Percentiles rank a stretch among this genome's conserved stretches.
These are phyloP conservation scores for Pichia sp. DNA, from an alignment of 1,139 yeast species.

Conservation along the genomic window DNA sequence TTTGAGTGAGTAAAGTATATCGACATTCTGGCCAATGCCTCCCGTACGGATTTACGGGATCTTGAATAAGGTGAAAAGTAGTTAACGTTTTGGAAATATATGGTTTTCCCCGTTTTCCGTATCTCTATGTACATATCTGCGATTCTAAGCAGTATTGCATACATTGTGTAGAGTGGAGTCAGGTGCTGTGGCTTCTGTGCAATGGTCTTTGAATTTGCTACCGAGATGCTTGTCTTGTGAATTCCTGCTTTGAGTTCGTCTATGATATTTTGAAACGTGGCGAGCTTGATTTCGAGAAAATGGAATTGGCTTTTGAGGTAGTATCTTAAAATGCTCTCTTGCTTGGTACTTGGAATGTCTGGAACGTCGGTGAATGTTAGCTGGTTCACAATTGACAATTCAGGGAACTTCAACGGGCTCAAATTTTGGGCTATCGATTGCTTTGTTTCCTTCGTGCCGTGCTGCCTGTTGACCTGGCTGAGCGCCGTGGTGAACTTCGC, in stretches of 20 bases:
- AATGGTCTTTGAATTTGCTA: conserved; percentile 1
- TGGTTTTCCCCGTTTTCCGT: conserved; percentile 30
- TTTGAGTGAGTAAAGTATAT: conserved; percentile 43
- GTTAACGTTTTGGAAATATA: conserved; percentile 28
- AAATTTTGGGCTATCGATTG: neutral
- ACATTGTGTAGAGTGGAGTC: conserved; percentile 25
- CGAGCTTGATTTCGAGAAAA: conserved; percentile 11
- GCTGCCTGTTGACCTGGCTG: conserved; percentile 6
- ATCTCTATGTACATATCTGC: conserved; percentile 33
- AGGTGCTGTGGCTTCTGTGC: neutral
- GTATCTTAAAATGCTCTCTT: conserved; percentile 15
- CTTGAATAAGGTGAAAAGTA: conserved; percentile 28
- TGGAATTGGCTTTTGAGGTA: conserved; percentile 15
- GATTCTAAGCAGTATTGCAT: conserved; percentile 25
- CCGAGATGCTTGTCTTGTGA: conserved; percentile 15
- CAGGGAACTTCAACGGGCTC: conserved; percentile 8
- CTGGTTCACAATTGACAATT: conserved; percentile 8
- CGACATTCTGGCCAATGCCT: conserved; percentile 37
- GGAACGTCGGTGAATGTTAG: conserved; percentile 12
- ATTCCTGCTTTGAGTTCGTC: conserved; percentile 17
- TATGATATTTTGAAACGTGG: conserved; percentile 14
- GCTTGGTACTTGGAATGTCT: conserved; percentile 9
- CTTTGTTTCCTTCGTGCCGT: conserved; percentile 4
- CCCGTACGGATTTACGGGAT: conserved; percentile 21
- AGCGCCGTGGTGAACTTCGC: conserved; percentile 6